Evolutionary conservation across 2,329 filamentous ascomycete species (phyloP).

Genomic region (Cercospora sp.): DNA sequence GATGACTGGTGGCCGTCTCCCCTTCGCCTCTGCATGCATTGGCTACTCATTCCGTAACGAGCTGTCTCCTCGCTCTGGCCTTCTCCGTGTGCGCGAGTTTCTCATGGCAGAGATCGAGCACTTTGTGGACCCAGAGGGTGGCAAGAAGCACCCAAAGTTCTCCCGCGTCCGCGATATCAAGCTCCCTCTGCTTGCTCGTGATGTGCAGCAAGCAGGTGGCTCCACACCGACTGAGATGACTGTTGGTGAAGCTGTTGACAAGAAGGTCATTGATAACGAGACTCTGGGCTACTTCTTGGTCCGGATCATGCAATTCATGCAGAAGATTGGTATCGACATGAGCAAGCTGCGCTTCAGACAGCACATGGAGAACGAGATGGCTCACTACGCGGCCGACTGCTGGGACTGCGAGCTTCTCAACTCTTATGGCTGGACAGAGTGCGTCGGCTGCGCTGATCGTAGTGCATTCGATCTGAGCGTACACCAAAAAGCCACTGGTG

Average conservation of each 20-base stretch:
- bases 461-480: constrained; percentile 93
- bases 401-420: constrained; percentile 95
- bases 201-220: constrained; percentile 83
- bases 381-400: constrained; percentile 94
- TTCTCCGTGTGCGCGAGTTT: constrained; percentile 93
- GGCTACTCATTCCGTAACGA: constrained; percentile 98
- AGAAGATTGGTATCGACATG: constrained; percentile 82
- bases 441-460: constrained; percentile 92
- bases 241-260: constrained; percentile 82
- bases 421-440: constrained; percentile 96
- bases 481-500: constrained; percentile 88
- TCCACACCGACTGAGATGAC: constrained; percentile 71
- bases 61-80: constrained; percentile 87
- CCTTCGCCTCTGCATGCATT: constrained; percentile 94
- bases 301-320: constrained; percentile 85
- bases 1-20: constrained; percentile 93
- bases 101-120: constrained; percentile 99
- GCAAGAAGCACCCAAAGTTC: constrained; percentile 93
- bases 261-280: constrained; percentile 89
- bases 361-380: constrained; percentile 89
- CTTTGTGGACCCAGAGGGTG: constrained; percentile 89
- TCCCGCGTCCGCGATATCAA: constrained; percentile 79
- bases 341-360: constrained; percentile 93
- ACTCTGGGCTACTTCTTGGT: constrained; percentile 97
- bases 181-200: constrained; percentile 78